Base-by-base conservation (phyloP, 768 basidiomycete species). In the Tulasnella sp. region DNA sequence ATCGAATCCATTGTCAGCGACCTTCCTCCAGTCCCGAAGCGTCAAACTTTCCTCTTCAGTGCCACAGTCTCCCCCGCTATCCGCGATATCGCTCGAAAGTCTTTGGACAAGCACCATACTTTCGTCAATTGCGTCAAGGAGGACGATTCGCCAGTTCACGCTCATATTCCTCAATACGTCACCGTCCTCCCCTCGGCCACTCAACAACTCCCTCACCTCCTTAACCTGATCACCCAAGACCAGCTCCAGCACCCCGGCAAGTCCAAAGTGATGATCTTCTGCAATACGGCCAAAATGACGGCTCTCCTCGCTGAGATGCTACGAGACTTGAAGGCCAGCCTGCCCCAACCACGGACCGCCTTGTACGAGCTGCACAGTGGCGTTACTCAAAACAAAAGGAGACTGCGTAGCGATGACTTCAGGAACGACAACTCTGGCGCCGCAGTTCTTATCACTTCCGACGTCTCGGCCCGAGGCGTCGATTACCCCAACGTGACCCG, bases 21-120 rank as follows among this genome's bases (percentile, higher is more conserved):
- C 80, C 85, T 96, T n/a, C 91, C 91, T 9, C 84, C 84, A 25
- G 80, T 83, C 0, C 88, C 90, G 0, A 81, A 88, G 73, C 89
- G 94, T n/a, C 95, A 96, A 81, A 97, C 95, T 0, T 91, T 97
- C 84, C 85, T 98, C 75, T 96, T 97, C 84, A 94, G 93, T 17
- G 95, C 96, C 31, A 96, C 94, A 2, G 89, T 96, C 42, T 91
- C 92, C 0, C 85, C 82, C 3, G 86, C 86, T 3, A 91, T 97
- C 78, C 89, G 88, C 58, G 88, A 92, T 80, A 85, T 96, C 76
- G 91, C 93, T 0, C 84, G 86, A 3, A 82, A 85, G 25, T 85
- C 88, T 29, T 83, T 97, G 15, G 84, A 89, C 31, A 83, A 83
- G 39, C 87, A 90, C 76, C 89, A 94, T 82, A 81, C 82, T 58